These are phyloP conservation scores for Triticum monococcum DNA, from an alignment of 176 grass and related monocot species.

Conservation along the genomic window DNA sequence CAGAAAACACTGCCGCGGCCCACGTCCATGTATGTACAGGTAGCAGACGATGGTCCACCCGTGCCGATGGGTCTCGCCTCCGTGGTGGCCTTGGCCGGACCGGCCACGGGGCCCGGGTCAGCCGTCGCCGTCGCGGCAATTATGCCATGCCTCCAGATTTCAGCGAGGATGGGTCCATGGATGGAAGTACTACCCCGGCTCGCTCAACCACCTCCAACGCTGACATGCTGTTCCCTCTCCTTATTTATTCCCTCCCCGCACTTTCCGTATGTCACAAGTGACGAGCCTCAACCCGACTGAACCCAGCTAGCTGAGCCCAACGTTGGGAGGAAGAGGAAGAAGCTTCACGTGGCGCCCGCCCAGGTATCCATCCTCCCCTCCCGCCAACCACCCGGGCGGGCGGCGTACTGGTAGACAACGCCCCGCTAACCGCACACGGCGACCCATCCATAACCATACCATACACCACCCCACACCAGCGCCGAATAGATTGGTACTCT, in stretches of 20 bases:
- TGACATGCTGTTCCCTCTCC: slow-evolving; percentile 25
- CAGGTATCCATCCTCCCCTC: background rate
- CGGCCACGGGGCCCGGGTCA: background rate
- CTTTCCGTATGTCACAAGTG: slow-evolving; percentile 39
- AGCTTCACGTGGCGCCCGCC: slow-evolving; percentile 17
- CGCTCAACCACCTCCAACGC: slow-evolving; percentile 41
- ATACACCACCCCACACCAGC: background rate
- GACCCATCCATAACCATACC: background rate
- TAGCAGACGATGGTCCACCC: background rate
- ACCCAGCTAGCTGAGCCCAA: background rate
- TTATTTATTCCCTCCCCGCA: slow-evolving; percentile 5
- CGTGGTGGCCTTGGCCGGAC: background rate
- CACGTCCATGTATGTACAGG: background rate
- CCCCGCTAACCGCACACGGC: slow-evolving; percentile 29
- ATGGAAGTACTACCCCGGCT: background rate
- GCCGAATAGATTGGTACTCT: background rate
- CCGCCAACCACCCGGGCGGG: slow-evolving; percentile 15
- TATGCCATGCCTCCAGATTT: background rate
- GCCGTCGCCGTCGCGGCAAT: slow-evolving; percentile 25
- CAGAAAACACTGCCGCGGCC: background rate
- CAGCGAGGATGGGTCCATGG: background rate
- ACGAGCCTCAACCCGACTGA: background rate
- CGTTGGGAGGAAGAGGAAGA: background rate
- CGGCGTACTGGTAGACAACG: slow-evolving; percentile 31
- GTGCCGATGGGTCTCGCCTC: background rate